Evolutionary conservation across 345 rosid genomes (phyloP), one percentile per base, ranked within the genome.

Genomic region (Citrus cavaleriei): DNA sequence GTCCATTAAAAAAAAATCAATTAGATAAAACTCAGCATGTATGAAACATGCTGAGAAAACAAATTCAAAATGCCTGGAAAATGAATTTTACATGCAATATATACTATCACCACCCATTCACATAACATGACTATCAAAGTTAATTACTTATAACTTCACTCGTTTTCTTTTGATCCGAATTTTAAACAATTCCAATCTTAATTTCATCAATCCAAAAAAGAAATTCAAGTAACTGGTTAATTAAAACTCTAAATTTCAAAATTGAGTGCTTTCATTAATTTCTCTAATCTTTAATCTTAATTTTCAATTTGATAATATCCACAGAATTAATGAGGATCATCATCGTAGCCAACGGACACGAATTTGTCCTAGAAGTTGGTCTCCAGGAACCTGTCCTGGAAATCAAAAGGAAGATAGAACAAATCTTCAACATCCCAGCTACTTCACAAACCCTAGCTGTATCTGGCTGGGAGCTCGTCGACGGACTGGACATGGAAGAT

Each of bases 401-500:
- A 34, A 91, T 93, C 87, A 93, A 92, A 83, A 85, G 77, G 63
- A 87, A 83, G 35, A 73, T 91, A 61, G 90, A 91, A 77, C 88
- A 78, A 22, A 72, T 89, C 30, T 88, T 93, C 7, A 86, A 90
- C 16, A 76, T 92, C 32, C 93, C 96, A 35, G 37, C 82, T 2
- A 35, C 85, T 72, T 79, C 88, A 57, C 91, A 92, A 61, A 83
- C 85, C 16, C 96, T 95, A 7, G 72, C 91, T 2, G 91, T 91
- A 2, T 89, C 49, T 6, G 95, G 90, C 40, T 91, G 96, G 97
- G 98, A 95, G 65, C 88, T 92, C 6, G 67, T 93, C 3, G 97
- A 95, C 70, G 98, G 97, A 27, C 88, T 95, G 2, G 99, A 94
- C 87, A 88, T 96, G 85, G 97, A 93, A 66, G 97, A 94, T 73